phyloP scores from a whole-genome alignment of 768 basidiomycete species.

The Leccinum rimulosum region DNA sequence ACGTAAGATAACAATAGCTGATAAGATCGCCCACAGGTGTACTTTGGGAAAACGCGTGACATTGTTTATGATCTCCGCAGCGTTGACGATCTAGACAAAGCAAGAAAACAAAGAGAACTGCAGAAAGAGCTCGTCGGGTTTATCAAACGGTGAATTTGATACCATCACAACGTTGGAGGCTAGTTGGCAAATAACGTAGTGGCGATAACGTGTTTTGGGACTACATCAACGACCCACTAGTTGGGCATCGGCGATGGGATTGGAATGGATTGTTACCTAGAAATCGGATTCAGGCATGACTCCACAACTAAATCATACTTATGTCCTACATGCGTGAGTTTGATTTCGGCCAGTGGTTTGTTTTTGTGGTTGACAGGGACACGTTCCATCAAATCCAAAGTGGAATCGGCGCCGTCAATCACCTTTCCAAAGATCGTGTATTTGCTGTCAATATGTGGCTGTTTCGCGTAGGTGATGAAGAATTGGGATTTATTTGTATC shows the following conservation, averaged over 20 bases:
- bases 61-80: constrained; percentile 91
- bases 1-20: constrained; percentile 4
- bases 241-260: constrained; percentile 85
- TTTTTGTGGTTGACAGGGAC: constrained; percentile 91
- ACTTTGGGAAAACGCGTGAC: constrained; percentile 96
- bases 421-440: constrained; percentile 96
- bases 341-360: constrained; percentile 82
- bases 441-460: constrained; percentile 91
- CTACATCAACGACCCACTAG: constrained; percentile 25
- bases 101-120: constrained; percentile 75
- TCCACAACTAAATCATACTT: neutral
- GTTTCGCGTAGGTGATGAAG: constrained; percentile 89
- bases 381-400: constrained; percentile 91
- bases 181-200: constrained; percentile 2
- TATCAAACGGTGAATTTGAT: constrained; percentile 59
- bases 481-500: constrained; percentile 94
- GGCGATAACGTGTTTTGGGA: neutral
- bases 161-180: constrained; percentile 10
- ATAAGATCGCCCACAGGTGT: constrained; percentile 52
- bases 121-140: constrained; percentile 90
- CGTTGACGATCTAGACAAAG: constrained; percentile 80
- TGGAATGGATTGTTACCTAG: constrained; percentile 88
- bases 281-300: constrained; percentile 5
- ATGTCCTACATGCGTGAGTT: constrained; percentile 65
- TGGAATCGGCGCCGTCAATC: constrained; percentile 96